Percentiles rank a stretch among this genome's conserved stretches.
Evolutionary conservation across 2,329 filamentous ascomycete species (phyloP).

Genomic region (Aureobasidium sp.): DNA sequence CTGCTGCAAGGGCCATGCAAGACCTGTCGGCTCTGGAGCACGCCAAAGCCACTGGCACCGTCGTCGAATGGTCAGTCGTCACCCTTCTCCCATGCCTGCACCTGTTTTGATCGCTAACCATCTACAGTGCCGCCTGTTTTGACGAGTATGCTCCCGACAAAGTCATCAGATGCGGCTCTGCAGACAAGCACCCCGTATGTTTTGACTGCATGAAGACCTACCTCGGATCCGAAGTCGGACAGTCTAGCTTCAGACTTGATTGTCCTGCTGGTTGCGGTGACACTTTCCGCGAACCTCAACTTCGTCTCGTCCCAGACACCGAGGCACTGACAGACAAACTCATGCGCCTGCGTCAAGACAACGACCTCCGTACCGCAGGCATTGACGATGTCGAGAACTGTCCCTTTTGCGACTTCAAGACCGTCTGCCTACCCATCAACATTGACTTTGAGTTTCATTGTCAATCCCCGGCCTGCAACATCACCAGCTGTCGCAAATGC

Average conservation of each 20-base stretch:
- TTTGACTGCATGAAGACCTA: slow-evolving; percentile 53
- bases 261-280: slow-evolving; percentile 66
- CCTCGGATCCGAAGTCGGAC: slow-evolving; percentile 60
- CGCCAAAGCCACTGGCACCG: slow-evolving; percentile 35
- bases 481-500: slow-evolving; percentile 49
- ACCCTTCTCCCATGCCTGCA: neutral
- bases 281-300: slow-evolving; percentile 49
- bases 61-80: slow-evolving; percentile 47
- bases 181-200: slow-evolving; percentile 59
- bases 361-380: slow-evolving; percentile 57
- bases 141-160: slow-evolving; percentile 56
- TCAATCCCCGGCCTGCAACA: slow-evolving; percentile 53
- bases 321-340: slow-evolving; percentile 52
- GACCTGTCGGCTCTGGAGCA: slow-evolving; percentile 25
- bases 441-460: slow-evolving; percentile 67
- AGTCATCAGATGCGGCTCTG: slow-evolving; percentile 58
- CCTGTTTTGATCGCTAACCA: neutral
- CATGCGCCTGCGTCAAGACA: slow-evolving; percentile 61
- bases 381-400: slow-evolving; percentile 67
- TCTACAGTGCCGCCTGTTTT: slow-evolving; percentile 49
- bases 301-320: slow-evolving; percentile 46
- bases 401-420: slow-evolving; percentile 75
- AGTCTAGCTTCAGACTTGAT: slow-evolving; percentile 55
- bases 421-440: slow-evolving; percentile 59
- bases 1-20: neutral